Evolutionary conservation across 140 eudicot species (phyloP), one percentile per base, ranked within the genome.

Genomic region (Senecio squalidus): DNA sequence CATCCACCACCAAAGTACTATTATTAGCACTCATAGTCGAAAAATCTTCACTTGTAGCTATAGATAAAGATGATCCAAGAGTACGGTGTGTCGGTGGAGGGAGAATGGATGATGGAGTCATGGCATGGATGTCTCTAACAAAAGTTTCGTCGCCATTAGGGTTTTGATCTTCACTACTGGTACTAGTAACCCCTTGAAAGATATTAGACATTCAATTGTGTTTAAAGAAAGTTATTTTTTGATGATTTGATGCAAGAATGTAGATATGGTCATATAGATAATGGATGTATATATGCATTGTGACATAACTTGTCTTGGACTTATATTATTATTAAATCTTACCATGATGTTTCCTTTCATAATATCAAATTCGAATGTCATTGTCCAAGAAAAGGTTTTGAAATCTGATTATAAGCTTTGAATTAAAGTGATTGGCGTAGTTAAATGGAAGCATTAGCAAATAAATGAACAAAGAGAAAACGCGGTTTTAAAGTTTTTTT

Each of bases 51-150:
- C 70, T 70, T 41, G 64, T 40, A n/a, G 62, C 73, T 55, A 64
- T 61, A 17, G 70, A 70, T 70, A 61, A 25, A 43, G 80, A 64
- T 0, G 88, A 65, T 9, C 76, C 69, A 34, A 71, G 55, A 16
- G 52, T 77, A 66, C 78, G 73, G 28, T 67, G 57, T 9, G 67
- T 58, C 23, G 57, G 75, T 8, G 77, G 84, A 61, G 80, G 79
- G 38, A 39, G 75, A 39, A 46, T 36, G 48, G 68, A 34, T 30
- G 88, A 75, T 31, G 96, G 86, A 21, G 69, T 72, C 40, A 88
- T 60, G 56, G 96, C 96, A 69, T 88, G 96, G 72, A 88, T 81
- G 69, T 84, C 96, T 40, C 96, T 64, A 1, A 71, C 57, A 15
- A 40, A 64, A 55, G 23, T 29, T 57, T 85, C 68, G 34, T 69